Base-by-base conservation (phyloP, 495 filamentous ascomycete genomes). In the Aspergillus taichungensis region DNA sequence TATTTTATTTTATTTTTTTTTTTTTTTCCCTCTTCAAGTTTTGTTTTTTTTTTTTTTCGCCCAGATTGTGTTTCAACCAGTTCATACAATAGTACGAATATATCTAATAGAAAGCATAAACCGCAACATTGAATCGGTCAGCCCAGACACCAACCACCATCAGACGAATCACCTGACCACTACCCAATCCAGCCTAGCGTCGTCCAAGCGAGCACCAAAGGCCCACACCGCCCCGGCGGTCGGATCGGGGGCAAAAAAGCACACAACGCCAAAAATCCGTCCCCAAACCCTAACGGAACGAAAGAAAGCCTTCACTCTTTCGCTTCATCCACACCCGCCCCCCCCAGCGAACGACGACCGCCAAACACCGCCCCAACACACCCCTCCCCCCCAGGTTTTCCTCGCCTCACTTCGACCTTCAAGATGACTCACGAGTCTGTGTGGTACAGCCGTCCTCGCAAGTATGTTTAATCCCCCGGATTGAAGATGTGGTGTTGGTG, bases 361-460 rank as follows among this genome's bases (percentile, higher is more conserved):
- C 55, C 61, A 58, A 58, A 60, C 57, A 63, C 63, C 63, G 60
- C 63, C 58, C 18, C 18, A 24, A 24, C 18, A 24, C 61, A 63
- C 57, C 41, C 34, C 44, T 39, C 30, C 43, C 52, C 53, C 56
- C 55, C 56, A 55, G 54, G 56, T 60, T 61, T 54, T 50, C 52
- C 60, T 62, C 56, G 46, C 57, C 47, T 47, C 46, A 51, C 60
- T 57, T 60, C 55, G 49, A 57, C 18, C 18, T 56, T 63, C 68
- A 78, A 87, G 62, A 95, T 95, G 90, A 90, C 90, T 80, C 89
- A 98, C 88, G 92, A 96, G 77, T 87, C 84, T 56, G 89, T 98
- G 74, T 98, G 92, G 92, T 94, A 91, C 84, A 94, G 88, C 67
- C 88, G 92, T 67, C 92, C 92, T 56, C 85, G 91, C 72, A 84